phyloP scores from a whole-genome alignment of 2,329 filamentous ascomycete genomes.

The Trichoderma koningii region DNA sequence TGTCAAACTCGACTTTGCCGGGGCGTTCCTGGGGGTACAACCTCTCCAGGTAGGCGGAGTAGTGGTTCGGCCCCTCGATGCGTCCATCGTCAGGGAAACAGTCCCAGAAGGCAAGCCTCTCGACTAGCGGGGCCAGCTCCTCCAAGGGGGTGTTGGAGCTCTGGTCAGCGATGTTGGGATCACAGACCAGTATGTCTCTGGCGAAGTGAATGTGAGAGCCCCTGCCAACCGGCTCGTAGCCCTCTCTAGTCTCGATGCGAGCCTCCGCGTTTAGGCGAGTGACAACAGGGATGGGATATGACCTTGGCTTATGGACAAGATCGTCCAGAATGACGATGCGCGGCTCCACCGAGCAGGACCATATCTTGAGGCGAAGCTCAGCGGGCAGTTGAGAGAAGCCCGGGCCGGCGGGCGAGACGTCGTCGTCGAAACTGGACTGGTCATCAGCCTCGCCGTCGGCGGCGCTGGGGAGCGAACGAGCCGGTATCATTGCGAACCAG shows the following conservation, averaged over 20 bases:
- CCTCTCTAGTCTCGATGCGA: constrained; percentile 39
- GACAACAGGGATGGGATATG: constrained; percentile 42
- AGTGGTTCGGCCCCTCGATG: constrained; percentile 40
- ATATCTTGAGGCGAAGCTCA: constrained; percentile 45
- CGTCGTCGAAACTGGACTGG: constrained; percentile 13
- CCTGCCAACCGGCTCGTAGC: constrained; percentile 41
- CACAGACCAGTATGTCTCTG: constrained; percentile 44
- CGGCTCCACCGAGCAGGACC: constrained; percentile 42
- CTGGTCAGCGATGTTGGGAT: constrained; percentile 42
- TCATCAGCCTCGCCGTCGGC: constrained; percentile 24
- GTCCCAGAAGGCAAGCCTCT: constrained; percentile 45
- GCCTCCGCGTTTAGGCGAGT: constrained; percentile 43
- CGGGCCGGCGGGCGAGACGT: constrained; percentile 22
- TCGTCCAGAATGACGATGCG: constrained; percentile 43
- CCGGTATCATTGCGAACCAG: constrained; percentile 25
- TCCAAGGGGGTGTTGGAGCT: constrained; percentile 39
- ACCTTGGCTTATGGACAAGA: constrained; percentile 36
- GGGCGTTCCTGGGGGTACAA: constrained; percentile 38
- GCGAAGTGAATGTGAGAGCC: constrained; percentile 44
- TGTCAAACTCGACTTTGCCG: constrained; percentile 42
- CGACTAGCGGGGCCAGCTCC: constrained; percentile 39
- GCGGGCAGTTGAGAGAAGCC: constrained; percentile 39
- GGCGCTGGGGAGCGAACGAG: constrained; percentile 18
- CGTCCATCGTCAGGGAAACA: constrained; percentile 44
- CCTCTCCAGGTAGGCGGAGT: constrained; percentile 41